Evolutionary conservation across 495 filamentous ascomycete genomes (phyloP).

Genomic region (Penicillium malachiteum): DNA sequence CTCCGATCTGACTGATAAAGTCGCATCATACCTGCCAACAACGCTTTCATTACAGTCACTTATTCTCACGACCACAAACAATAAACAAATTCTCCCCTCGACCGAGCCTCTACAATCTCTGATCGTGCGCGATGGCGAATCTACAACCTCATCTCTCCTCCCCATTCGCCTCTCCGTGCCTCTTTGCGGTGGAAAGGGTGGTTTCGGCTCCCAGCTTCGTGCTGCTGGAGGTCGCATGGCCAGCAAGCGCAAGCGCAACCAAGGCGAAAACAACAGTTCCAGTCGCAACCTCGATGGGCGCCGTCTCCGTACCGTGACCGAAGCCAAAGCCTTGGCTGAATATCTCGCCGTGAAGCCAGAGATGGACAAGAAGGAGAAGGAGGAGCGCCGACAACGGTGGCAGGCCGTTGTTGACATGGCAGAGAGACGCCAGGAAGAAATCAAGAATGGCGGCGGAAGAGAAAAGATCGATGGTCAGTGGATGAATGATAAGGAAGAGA

Average conservation of each 20-base stretch:
- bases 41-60: constrained; percentile 50
- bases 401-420: constrained; percentile 79
- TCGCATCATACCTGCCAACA: constrained; percentile 64
- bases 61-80: constrained; percentile 78
- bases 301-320: constrained; percentile 83
- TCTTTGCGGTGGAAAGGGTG: constrained; percentile 89
- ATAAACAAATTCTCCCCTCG: constrained; percentile 59
- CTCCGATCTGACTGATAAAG: constrained; percentile 59
- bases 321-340: constrained; percentile 92
- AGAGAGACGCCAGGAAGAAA: constrained; percentile 76
- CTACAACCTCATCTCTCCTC: constrained; percentile 66
- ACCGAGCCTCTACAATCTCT: constrained; percentile 32
- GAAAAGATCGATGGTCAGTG: constrained; percentile 83
- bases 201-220: constrained; percentile 94
- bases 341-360: constrained; percentile 95
- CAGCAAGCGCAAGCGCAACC: constrained; percentile 80
- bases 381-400: constrained; percentile 76
- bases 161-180: constrained; percentile 74
- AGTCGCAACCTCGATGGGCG: constrained; percentile 92
- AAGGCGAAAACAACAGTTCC: constrained; percentile 81
- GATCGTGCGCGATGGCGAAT: constrained; percentile 24
- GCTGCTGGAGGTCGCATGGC: constrained; percentile 98
- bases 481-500: constrained; percentile 89
- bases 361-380: constrained; percentile 90
- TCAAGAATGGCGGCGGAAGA: constrained; percentile 63